Evolutionary conservation across 345 rosid species (phyloP), one percentile per base, ranked within the genome.

Genomic region (Cardamine occulta): DNA sequence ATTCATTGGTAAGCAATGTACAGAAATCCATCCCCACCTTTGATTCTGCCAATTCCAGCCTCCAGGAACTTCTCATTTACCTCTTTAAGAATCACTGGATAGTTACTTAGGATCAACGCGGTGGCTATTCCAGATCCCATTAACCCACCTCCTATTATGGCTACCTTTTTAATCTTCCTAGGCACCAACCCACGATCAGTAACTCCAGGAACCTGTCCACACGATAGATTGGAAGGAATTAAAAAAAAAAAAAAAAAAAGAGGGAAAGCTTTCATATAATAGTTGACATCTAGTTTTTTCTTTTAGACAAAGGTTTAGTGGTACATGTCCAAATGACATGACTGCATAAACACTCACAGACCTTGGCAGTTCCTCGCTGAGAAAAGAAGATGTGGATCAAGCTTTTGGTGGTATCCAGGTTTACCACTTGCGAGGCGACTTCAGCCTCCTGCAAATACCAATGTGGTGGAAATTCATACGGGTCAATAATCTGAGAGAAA

Each of bases 51-150:
- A 44, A 95, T 82, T 31, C 99, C 97, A 80, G 93, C 88, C 79
- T 90, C 87, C 88, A 95, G 78, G 82, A 90, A 89, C 60, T 92
- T 87, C 44, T 88, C 89, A 78, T 90, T 92, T 54, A 95, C 93
- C 88, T 90, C 99, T 80, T 95, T 95, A 70, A 95, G 80, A 61
- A 92, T 83, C 66, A 95, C 99, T 2, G 85, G 81, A 75, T 90
- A 95, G 77, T 88, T 90, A 80, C 91, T 81, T 68, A 88, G 94
- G 53, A 95, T 77, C 79, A 95, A 79, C 10, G 94, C 91, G 60
- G 98, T 95, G 62, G 98, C 98, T 73, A 95, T 95, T 79, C 99
- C 99, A 53, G 98, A 95, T 71, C 98, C 99, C 99, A 95, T 95
- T 40, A 90, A 84, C 67, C 99, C 99, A 54, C 99, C 98, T 17